Evolutionary conservation across 805 yeast genomes (phyloP).

Genomic region (Saturnispora saitoi): DNA sequence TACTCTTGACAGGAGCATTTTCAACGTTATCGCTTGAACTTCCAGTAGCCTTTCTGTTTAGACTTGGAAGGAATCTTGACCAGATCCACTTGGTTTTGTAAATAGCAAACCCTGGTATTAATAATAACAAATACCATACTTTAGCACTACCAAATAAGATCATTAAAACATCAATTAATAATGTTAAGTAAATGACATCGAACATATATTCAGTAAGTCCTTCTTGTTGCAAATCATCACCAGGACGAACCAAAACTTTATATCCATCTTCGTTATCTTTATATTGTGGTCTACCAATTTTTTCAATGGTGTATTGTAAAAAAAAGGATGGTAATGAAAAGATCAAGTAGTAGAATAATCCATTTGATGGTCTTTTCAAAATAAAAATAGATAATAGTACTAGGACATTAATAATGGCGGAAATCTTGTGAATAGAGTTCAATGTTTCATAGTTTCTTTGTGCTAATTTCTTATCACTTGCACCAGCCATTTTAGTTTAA

Average conservation of each 20-base stretch:
- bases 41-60: neutral
- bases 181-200: conserved; percentile 60
- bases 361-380: conserved; percentile 36
- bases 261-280: conserved; percentile 31
- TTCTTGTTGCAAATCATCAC: conserved; percentile 49
- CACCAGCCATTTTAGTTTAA: conserved; percentile 29
- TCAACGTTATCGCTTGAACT: conserved; percentile 6
- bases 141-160: conserved; percentile 45
- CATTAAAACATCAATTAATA: conserved; percentile 48
- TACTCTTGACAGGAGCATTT: conserved; percentile 22
- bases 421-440: conserved; percentile 28
- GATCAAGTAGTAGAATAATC: conserved; percentile 36
- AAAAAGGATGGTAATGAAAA: conserved; percentile 35
- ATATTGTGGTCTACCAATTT: conserved; percentile 51
- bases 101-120: conserved; percentile 44
- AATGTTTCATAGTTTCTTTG: conserved; percentile 23
- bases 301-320: conserved; percentile 47
- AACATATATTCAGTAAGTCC: conserved; percentile 70
- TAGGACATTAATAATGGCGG: conserved; percentile 32
- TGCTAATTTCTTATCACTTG: conserved; percentile 32
- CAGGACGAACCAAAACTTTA: conserved; percentile 37
- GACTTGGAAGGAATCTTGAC: conserved; percentile 7
- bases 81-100: conserved; percentile 37
- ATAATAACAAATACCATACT: conserved; percentile 49
- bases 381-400: conserved; percentile 31